Percentiles rank a stretch among this genome's conserved stretches.
These are phyloP conservation scores for Thraustochytrium sp. DNA, from an alignment of 352 stramenopile genomes.

Conservation along the genomic window DNA sequence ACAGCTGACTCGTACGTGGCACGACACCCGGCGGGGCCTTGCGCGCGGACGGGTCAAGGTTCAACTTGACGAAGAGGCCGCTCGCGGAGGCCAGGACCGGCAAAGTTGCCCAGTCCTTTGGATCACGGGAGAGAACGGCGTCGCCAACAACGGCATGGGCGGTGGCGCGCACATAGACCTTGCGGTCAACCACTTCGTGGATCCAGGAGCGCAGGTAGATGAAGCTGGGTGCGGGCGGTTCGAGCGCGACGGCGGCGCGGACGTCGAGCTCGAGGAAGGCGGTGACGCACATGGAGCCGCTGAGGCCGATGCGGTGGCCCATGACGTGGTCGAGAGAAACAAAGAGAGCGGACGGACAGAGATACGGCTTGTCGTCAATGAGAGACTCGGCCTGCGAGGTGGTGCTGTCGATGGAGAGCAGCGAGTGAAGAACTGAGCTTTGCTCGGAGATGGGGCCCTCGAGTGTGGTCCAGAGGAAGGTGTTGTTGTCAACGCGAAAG, in stretches of 20 bases:
- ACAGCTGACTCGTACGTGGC: conserved; percentile 3
- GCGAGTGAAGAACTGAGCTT: neutral
- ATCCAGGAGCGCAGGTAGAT: neutral
- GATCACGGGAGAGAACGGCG: neutral
- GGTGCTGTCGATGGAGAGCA: neutral
- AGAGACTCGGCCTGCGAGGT: neutral
- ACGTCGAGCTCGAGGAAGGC: conserved; percentile 11
- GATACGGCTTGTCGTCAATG: neutral
- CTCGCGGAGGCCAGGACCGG: neutral
- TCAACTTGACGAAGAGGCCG: neutral
- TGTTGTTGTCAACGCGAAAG: neutral
- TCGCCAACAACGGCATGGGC: neutral
- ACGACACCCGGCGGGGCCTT: neutral
- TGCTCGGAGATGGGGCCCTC: no score
- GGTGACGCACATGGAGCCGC: neutral
- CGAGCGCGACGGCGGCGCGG: neutral
- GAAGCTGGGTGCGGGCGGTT: neutral
- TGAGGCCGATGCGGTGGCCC: neutral
- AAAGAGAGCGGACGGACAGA: neutral
- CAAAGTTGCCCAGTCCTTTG: neutral
- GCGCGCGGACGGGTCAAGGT: neutral
- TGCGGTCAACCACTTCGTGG: neutral
- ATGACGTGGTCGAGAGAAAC: conserved; percentile 16
- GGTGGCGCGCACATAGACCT: neutral
- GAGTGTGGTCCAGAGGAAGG: neutral